phyloP scores from a whole-genome alignment of 805 yeast genomes.

The Torulaspora indica region DNA sequence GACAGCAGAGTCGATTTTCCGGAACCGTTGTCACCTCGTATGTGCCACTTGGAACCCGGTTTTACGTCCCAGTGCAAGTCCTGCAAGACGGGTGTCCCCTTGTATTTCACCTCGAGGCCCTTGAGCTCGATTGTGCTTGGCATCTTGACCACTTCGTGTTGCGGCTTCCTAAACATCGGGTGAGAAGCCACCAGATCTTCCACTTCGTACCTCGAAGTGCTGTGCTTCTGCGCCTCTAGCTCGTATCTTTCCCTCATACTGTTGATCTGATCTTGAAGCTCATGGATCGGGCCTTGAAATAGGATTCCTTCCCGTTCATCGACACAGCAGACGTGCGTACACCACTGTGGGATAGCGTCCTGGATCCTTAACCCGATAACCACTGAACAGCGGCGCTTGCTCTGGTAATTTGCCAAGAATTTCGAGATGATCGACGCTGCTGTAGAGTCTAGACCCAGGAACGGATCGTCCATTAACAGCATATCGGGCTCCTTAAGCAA shows the following conservation, averaged over 20 bases:
- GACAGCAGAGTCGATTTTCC: conserved; percentile 90
- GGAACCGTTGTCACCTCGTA: conserved; percentile 84
- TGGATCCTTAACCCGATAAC: conserved; percentile 75
- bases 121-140: conserved; percentile 48
- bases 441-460: conserved; percentile 79
- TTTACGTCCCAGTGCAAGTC: conserved; percentile 62
- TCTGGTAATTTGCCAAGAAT: conserved; percentile 22
- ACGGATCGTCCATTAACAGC: conserved; percentile 83
- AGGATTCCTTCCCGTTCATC: conserved; percentile 48
- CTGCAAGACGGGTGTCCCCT: conserved; percentile 53
- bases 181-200: conserved; percentile 26
- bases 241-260: conserved; percentile 19
- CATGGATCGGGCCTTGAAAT: conserved; percentile 42
- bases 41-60: conserved; percentile 80
- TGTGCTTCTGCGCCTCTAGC: conserved; percentile 1
- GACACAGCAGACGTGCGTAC: conserved; percentile 64
- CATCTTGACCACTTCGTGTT: conserved; percentile 12
- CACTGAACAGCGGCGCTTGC: conserved; percentile 27
- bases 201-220: conserved; percentile 6
- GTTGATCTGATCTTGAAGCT: conserved; percentile 25
- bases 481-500: conserved; percentile 60
- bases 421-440: conserved; percentile 58
- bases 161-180: conserved; percentile 19
- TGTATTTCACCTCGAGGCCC: conserved; percentile 61
- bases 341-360: conserved; percentile 76